Percentiles rank a stretch among this genome's conserved stretches.
These are phyloP conservation scores for Termitomyces sp. DNA, from an alignment of 768 basidiomycete genomes.

Conservation along the genomic window DNA sequence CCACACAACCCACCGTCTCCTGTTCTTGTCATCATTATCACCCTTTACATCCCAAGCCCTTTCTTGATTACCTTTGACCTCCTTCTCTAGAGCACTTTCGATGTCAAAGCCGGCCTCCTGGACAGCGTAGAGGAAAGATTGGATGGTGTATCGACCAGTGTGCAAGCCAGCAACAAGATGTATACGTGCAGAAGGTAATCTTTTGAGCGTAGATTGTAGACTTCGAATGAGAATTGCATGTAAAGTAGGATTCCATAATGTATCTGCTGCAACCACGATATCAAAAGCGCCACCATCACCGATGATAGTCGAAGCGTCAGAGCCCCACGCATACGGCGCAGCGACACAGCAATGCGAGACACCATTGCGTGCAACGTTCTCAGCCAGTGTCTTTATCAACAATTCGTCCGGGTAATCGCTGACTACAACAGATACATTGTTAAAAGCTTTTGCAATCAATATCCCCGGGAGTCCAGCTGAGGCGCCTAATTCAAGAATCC, in stretches of 20 bases:
- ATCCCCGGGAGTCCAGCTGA: constrained; percentile 75
- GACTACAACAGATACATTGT: constrained; percentile 39
- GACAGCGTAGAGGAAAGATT: constrained; percentile 49
- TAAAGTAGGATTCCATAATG: constrained; percentile 68
- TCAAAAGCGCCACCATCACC: constrained; percentile 43
- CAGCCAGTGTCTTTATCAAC: constrained; percentile 53
- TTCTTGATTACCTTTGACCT: constrained; percentile 31
- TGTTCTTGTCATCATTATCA: constrained; percentile 63
- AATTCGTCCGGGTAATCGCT: constrained; percentile 72
- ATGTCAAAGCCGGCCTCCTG: constrained; percentile 38
- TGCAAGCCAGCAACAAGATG: constrained; percentile 74
- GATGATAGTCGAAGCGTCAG: constrained; percentile 34
- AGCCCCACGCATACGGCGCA: constrained; percentile 65
- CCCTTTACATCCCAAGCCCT: constrained; percentile 52
- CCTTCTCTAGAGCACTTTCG: constrained; percentile 44
- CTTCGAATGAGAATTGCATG: constrained; percentile 54
- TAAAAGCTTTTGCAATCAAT: constrained; percentile 48
- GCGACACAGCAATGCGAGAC: constrained; percentile 45
- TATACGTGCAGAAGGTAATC: constrained; percentile 39
- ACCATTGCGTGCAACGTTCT: constrained; percentile 53
- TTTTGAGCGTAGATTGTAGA: constrained; percentile 44
- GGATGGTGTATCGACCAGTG: constrained; percentile 70
- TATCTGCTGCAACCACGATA: constrained; percentile 69
- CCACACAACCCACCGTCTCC: constrained; percentile 72
- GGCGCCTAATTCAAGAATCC: constrained; percentile 71